Evolutionary conservation across 2,329 filamentous ascomycete genomes (phyloP), one percentile per base, ranked within the genome.

Genomic region (Sporothrix sp.): DNA sequence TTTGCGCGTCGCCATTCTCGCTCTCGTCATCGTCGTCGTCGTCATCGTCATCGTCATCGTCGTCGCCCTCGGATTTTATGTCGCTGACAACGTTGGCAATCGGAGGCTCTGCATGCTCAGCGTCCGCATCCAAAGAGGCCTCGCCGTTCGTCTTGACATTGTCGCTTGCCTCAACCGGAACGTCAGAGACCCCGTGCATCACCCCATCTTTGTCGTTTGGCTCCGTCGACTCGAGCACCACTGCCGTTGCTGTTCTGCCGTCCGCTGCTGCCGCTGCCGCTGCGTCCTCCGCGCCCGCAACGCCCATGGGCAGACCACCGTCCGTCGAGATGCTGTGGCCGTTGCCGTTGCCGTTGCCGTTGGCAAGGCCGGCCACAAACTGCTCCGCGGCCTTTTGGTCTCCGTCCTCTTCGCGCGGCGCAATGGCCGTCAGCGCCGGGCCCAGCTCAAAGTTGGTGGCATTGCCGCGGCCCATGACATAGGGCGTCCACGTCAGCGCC

Each of bases 401-500:
- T 10, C 78, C 78, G 7, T 84, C 81, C 20, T 88, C 89, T 54
- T 94, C 89, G 32, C 91, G 81, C 5, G 85, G 88, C 11, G 91
- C 91, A 49, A 97, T 87, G 1, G 91, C 85, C 57, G 87, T 90
- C 51, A 97, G 71, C 7, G 84, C 77, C 6, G 87, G 87, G 6
- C 83, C 86, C 45, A 89, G 78, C 62, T 95, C 88, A 59, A 93
- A 91, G 60, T 87, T 86, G 4, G 84, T 84, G 32, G 85, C 80
- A 58, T 85, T 90, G 64, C 79, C 84, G 55, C 88, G 81, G 23
- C 93, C 91, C 89, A 96, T 97, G 37, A 97, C 82, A 64, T 95
- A 98, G 0, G 93, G 93, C 13, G 90, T 96, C 93, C 93, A 98
- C 10, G 90, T 84, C 23, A 98, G 74, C 16, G 82, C 82, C 39